These are phyloP conservation scores for Pythium aquatile DNA, from an alignment of 352 stramenopile species.

Conservation along the genomic window DNA sequence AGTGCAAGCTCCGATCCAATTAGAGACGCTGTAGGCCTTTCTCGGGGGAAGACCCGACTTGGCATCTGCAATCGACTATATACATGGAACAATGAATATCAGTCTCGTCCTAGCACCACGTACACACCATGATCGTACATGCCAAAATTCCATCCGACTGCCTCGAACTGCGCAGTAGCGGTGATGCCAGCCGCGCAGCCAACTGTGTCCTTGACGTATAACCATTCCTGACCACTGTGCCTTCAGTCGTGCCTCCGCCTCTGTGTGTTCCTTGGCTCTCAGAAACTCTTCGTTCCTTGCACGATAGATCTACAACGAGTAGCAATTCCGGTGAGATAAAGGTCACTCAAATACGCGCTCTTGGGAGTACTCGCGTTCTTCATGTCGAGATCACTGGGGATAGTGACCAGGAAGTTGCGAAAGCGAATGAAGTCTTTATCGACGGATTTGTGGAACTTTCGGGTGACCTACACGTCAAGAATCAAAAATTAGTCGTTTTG, in stretches of 20 bases:
- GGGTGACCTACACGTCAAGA: slow-evolving; percentile 33
- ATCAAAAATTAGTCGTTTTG: too few species aligned
- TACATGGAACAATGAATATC: neutral
- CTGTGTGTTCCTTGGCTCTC: slow-evolving; percentile 31
- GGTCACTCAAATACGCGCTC: too few species aligned
- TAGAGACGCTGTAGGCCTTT: slow-evolving; percentile 25
- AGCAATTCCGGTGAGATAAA: neutral
- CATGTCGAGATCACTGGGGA: slow-evolving; percentile 38
- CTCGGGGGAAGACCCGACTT: slow-evolving; percentile 34
- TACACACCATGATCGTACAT: slow-evolving; percentile 13
- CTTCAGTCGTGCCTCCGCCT: slow-evolving; percentile 34
- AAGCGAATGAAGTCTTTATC: slow-evolving; percentile 31
- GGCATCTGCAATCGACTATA: slow-evolving; percentile 34
- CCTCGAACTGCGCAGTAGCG: slow-evolving; percentile 35
- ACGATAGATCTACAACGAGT: slow-evolving; percentile 30
- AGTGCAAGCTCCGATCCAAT: slow-evolving; percentile 28
- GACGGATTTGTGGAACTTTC: slow-evolving; percentile 33
- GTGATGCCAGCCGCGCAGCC: slow-evolving; percentile 19
- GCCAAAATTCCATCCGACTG: slow-evolving; percentile 37
- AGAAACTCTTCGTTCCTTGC: slow-evolving; percentile 35
- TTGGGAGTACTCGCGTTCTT: slow-evolving; percentile 21
- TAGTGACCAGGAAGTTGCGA: slow-evolving; percentile 34
- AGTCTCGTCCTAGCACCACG: too few species aligned
- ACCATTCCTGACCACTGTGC: slow-evolving; percentile 35
- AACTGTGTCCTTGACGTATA: slow-evolving; percentile 21